phyloP scores from a whole-genome alignment of 176 grass and related monocot genomes.

The Hordeum vulgare region DNA sequence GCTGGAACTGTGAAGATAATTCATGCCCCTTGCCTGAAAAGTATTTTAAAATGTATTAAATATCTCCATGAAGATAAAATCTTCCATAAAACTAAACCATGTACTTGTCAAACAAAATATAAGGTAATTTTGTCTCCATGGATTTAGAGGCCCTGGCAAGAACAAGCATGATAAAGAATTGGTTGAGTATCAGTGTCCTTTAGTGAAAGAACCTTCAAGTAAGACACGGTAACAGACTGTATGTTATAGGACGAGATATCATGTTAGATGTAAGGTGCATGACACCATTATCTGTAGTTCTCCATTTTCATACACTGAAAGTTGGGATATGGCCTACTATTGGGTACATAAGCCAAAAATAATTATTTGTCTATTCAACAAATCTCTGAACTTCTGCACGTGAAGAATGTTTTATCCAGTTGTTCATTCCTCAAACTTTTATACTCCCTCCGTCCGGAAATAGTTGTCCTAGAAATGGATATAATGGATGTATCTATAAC shows the following conservation, averaged over 20 bases:
- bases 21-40: constrained; percentile 84
- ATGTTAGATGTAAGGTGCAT: neutral
- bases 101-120: neutral
- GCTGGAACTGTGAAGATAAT: constrained; percentile 90
- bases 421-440: neutral
- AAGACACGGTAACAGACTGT: neutral
- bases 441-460: too few relatives aligned
- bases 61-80: neutral
- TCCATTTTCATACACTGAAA: neutral
- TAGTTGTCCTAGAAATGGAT: too few relatives aligned
- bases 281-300: neutral
- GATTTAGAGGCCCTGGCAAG: neutral
- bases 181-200: neutral
- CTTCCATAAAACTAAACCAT: neutral
- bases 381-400: neutral
- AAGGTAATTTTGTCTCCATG: neutral
- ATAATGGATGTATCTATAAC: too few relatives aligned
- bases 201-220: neutral
- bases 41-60: neutral
- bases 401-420: neutral
- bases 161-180: neutral
- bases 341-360: neutral
- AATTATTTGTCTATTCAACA: neutral
- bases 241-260: neutral
- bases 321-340: neutral